Conservation (phyloP, 306 rosid genomes). For the Lathyrus aphaca region DNA sequence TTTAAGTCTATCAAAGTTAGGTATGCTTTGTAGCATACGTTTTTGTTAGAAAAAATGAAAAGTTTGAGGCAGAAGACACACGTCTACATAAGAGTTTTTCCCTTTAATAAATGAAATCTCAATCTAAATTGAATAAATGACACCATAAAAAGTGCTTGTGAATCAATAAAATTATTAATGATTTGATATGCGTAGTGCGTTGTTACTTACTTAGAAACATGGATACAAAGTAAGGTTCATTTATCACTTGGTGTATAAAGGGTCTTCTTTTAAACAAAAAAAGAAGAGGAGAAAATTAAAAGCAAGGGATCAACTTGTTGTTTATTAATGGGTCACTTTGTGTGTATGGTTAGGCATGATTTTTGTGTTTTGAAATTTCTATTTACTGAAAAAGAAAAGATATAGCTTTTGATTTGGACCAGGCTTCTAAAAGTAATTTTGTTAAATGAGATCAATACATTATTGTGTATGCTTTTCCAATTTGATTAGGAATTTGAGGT, state of each 20-base stretch:
- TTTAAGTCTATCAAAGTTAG: no score
- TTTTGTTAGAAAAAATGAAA: not conserved
- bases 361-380: no score
- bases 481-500: no score
- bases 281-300: constrained; percentile 7
- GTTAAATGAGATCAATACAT: not conserved
- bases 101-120: not conserved
- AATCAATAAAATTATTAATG: not conserved
- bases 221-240: not conserved
- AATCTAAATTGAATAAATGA: not conserved
- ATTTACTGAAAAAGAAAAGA: not conserved
- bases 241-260: not conserved
- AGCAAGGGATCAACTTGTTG: not conserved
- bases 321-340: constrained; percentile 11
- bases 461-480: not conserved
- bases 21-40: not conserved
- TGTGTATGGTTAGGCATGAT: constrained; percentile 5
- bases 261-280: constrained; percentile 16
- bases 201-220: not conserved
- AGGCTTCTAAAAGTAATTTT: not conserved
- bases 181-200: not conserved
- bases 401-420: not conserved
- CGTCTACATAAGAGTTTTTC: not conserved
- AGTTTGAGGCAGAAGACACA: not conserved
- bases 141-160: not conserved